These are phyloP conservation scores for Penicillium brevicompactum DNA, from an alignment of 2,329 filamentous ascomycete species.

Conservation along the genomic window DNA sequence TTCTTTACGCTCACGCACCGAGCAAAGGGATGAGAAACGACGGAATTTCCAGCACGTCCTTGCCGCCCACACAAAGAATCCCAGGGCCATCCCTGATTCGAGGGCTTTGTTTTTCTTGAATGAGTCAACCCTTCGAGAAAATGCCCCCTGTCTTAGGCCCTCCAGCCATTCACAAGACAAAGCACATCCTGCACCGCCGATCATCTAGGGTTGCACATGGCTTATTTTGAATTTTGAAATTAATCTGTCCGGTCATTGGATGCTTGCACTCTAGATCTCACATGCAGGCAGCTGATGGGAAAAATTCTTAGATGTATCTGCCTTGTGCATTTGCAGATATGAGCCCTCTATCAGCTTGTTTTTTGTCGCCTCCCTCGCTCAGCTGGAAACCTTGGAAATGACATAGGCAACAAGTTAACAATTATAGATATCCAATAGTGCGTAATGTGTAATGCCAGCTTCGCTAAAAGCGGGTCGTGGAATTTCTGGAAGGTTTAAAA, in stretches of 20 bases:
- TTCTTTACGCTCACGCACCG: conserved; percentile 26
- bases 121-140: conserved; percentile 25
- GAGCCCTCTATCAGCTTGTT: neutral
- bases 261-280: conserved; percentile 10
- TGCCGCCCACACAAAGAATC: conserved; percentile 21
- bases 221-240: conserved; percentile 1
- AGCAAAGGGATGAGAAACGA: conserved; percentile 23
- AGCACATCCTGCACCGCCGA: conserved; percentile 22
- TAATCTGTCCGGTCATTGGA: neutral
- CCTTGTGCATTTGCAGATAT: neutral
- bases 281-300: conserved; percentile 7
- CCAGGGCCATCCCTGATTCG: conserved; percentile 20
- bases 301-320: conserved; percentile 4
- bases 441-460: neutral
- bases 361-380: neutral
- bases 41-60: conserved; percentile 17
- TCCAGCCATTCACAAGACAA: conserved; percentile 15
- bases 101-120: conserved; percentile 13
- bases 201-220: conserved; percentile 28
- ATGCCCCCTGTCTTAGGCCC: conserved; percentile 10
- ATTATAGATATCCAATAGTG: neutral
- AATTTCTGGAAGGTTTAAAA: conserved; percentile 18
- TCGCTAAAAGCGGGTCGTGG: conserved; percentile 4
- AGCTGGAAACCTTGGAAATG: neutral
- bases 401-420: neutral